Evolutionary conservation across 2,329 filamentous ascomycete species (phyloP), one percentile per base, ranked within the genome.

Genomic region (Bipolaris victoriae): DNA sequence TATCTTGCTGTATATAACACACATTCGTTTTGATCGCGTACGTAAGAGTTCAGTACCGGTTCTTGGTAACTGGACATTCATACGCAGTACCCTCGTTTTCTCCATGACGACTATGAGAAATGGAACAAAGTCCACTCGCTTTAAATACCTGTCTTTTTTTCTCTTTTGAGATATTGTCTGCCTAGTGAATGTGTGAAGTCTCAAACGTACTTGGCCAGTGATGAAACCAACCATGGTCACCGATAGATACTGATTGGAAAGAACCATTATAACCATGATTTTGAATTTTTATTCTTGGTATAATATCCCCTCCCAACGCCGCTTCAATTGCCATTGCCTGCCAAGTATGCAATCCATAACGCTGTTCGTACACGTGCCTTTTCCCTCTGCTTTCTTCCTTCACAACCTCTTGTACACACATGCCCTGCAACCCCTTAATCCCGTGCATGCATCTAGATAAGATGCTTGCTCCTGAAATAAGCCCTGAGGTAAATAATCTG

Each of bases 401-500:
- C 24, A 11, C 33, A 3, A 10, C 20, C 15, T 49, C 49, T 60
- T 49, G 54, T 48, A 46, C 39, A 45, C 45, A 5, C 15, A n/a
- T 9, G 22, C 13, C 40, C 20, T 47, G 11, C 33, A 45, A 39
- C 10, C 10, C 13, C 13, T 26, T 26, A 10, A 44, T 20, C 7
- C 16, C 5, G 16, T 16, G 9, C n/a, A 26, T 3, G 9, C 33
- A 36, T 57, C 56, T 78, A 82, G 65, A 82, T 83, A 60, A 83
- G 77, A 74, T 83, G 81, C 79, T 83, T 83, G 45, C 76, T 78
- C 63, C 78, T 78, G 84, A 99, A 99, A 84, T 99, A 99, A 63
- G 94, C 93, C 77, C 95, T 86, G 79, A 99, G 84, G 80, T 99
- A 99, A 76, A 99, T 88, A 74, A 99, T 91, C 87, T 99, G 95